Evolutionary conservation across 208 protist genomes (phyloP), one percentile per base, ranked within the genome.

Genomic region (Trypanosoma grayi): DNA sequence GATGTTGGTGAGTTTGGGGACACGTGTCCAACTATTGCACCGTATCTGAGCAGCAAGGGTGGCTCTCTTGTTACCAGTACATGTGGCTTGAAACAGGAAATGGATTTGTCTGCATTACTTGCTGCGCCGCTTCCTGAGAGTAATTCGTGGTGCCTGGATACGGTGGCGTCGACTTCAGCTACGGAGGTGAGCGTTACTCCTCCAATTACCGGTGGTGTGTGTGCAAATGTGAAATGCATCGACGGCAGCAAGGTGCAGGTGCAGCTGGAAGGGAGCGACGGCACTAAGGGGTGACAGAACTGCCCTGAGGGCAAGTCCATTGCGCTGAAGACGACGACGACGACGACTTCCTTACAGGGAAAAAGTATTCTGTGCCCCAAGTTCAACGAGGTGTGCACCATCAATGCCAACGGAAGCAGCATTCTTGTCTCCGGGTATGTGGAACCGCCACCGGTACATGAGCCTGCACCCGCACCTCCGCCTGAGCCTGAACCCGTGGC

Each of bases 161-260:
- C 2, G 66, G 73, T 31, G 79, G 76, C 4, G 11, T 8, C n/a
- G 6, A 51, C 7, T 6, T 33, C 2, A 9, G 47, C 13, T 33
- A 63, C 18, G 22, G 33, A 1, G 11, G 2, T 7, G 14, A 13
- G 36, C 4, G 16, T 5, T 2, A 30, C 25, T 6, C 13, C 4
- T 8, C 5, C 8, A n/a, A 40, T 73, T 18, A 20, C 34, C 9
- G 28, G 50, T 16, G 70, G 24, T 31, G 31, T 77, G 14, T 77
- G 70, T 55, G 70, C 51, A 2, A 48, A 66, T 11, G 57, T 73
- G 11, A 20, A 55, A 14, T 77, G 70, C 43, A n/a, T n/a, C n/a
- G 39, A 51, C n/a, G 27, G 25, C 34, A 28, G 40, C 11, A 47
- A 1, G 5, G 48, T 66, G 8, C 41, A 44, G 22, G 30, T 66